phyloP scores from a whole-genome alignment of 2,329 filamentous ascomycete genomes.

The Teratosphaeria destructans region DNA sequence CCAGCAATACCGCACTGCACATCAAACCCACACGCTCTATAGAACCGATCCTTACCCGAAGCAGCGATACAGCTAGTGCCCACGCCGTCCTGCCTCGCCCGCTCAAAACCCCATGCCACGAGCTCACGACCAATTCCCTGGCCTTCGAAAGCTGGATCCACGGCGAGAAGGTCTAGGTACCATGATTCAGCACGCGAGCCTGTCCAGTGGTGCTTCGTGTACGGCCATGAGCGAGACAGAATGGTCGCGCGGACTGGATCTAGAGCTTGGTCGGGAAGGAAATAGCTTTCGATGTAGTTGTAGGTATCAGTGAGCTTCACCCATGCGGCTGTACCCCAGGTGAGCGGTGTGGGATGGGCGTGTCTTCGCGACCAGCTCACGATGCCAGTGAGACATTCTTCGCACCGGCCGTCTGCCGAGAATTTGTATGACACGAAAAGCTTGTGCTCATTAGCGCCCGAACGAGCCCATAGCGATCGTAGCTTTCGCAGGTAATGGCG shows the following conservation, averaged over 20 bases:
- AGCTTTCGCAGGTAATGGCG: conserved; percentile 8
- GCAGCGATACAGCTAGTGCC: conserved; percentile 19
- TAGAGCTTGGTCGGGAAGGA: conserved; percentile 16
- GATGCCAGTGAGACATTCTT: conserved; percentile 14
- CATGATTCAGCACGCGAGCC: conserved; percentile 16
- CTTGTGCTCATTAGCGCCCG: neutral
- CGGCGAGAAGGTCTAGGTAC: conserved; percentile 17
- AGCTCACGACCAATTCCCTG: conserved; percentile 18
- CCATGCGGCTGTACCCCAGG: conserved; percentile 1
- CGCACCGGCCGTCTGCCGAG: neutral
- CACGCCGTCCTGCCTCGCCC: conserved; percentile 43
- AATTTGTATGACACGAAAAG: conserved; percentile 11
- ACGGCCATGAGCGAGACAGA: conserved; percentile 9
- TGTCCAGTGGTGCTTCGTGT: conserved; percentile 15
- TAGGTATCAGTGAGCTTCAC: conserved; percentile 8
- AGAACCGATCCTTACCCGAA: conserved; percentile 19
- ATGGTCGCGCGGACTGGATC: conserved; percentile 9
- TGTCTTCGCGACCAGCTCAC: conserved; percentile 17
- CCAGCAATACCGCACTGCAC: conserved; percentile 11
- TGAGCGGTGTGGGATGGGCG: neutral
- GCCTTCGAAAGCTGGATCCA: conserved; percentile 12
- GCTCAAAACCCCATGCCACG: conserved; percentile 20
- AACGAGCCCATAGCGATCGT: neutral
- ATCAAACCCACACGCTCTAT: conserved; percentile 16
- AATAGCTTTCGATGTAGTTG: conserved; percentile 12